phyloP scores from a whole-genome alignment of 2,329 filamentous ascomycete species.

The Penicillium hordei region DNA sequence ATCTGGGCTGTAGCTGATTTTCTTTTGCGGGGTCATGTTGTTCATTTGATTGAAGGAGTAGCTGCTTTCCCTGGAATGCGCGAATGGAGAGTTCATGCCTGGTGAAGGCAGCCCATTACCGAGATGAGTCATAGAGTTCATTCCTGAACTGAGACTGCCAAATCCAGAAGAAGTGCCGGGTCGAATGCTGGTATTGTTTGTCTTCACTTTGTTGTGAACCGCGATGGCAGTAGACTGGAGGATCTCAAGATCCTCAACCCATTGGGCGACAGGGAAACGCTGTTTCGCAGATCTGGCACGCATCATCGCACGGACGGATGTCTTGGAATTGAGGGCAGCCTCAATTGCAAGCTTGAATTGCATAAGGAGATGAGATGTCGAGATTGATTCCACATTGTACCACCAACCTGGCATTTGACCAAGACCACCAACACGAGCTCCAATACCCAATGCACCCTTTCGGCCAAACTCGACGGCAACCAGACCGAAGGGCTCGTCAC shows the following conservation, averaged over 20 bases:
- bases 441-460: constrained; percentile 67
- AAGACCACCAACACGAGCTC: constrained; percentile 64
- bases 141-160: constrained; percentile 35
- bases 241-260: constrained; percentile 64
- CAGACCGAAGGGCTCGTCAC: constrained; percentile 68
- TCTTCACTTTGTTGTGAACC: constrained; percentile 49
- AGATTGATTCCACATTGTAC: constrained; percentile 67
- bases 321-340: constrained; percentile 59
- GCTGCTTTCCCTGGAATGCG: constrained; percentile 23
- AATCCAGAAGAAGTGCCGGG: constrained; percentile 45
- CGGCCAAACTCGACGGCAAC: constrained; percentile 69
- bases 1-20: constrained; percentile 42
- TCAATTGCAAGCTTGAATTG: constrained; percentile 66
- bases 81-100: constrained; percentile 28
- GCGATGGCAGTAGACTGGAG: constrained; percentile 61
- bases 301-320: constrained; percentile 60
- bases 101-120: constrained; percentile 25
- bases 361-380: constrained; percentile 61
- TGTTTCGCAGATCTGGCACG: constrained; percentile 64
- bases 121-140: constrained; percentile 11
- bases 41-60: constrained; percentile 35
- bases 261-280: constrained; percentile 66
- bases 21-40: constrained; percentile 34
- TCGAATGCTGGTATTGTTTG: constrained; percentile 32
- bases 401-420: constrained; percentile 71